A percentile compares a stretch with the other conserved stretches of the same genome.
phyloP scores from a whole-genome alignment of 495 filamentous ascomycete genomes.

The Neurospora sp. region DNA sequence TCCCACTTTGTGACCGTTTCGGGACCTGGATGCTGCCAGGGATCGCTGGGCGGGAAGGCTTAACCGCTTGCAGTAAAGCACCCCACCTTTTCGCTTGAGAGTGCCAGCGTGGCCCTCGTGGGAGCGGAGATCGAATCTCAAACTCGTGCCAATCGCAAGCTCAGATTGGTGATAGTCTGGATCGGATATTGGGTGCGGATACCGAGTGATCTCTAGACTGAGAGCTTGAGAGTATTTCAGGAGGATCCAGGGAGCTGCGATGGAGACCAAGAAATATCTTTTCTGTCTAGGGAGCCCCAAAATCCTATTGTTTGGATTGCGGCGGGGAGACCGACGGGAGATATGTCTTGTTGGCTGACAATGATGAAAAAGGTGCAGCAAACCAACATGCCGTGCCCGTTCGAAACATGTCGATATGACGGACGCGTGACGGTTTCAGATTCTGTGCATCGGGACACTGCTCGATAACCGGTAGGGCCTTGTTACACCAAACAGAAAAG shows the following conservation, averaged over 20 bases:
- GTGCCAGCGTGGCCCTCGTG: neutral
- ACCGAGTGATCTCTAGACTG: neutral
- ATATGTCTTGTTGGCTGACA: neutral
- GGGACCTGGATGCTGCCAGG: neutral
- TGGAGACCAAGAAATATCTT: neutral
- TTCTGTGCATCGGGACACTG: neutral
- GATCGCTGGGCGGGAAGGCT: neutral
- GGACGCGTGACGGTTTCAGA: neutral
- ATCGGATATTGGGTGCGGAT: neutral
- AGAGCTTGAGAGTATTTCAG: neutral
- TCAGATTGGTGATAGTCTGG: neutral
- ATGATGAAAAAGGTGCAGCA: neutral
- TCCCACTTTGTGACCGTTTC: neutral
- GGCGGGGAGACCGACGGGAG: neutral
- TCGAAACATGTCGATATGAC: neutral
- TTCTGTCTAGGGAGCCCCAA: neutral
- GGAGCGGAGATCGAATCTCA: neutral
- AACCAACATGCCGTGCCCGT: neutral
- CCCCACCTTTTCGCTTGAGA: neutral
- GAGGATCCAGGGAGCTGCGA: neutral
- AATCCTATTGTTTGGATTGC: neutral
- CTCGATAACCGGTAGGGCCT: neutral
- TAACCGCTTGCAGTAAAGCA: neutral
- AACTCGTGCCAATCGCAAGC: neutral
- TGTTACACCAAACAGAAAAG: neutral